Conservation (phyloP, 2,329 filamentous ascomycete genomes). For the Botrytis fabae region DNA sequence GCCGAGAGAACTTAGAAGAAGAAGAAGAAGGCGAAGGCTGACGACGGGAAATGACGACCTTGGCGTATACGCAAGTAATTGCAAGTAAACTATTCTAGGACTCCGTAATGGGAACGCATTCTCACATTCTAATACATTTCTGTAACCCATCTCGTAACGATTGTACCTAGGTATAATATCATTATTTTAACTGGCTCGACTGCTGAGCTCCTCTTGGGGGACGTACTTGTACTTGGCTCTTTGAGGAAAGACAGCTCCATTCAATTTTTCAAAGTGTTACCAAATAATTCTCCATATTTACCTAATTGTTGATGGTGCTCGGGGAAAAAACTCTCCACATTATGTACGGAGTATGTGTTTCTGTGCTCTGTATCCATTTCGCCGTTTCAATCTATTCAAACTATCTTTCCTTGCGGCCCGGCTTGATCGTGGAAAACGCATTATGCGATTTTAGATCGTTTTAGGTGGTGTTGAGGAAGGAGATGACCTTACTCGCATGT, state of each 20-base stretch:
- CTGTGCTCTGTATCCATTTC: background rate
- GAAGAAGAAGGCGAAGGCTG: background rate
- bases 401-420: background rate
- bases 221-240: background rate
- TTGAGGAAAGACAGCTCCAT: conserved; percentile 6
- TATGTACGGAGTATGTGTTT: background rate
- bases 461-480: background rate
- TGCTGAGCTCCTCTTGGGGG: background rate
- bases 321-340: background rate
- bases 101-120: background rate
- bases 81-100: background rate
- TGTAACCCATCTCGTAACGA: conserved; percentile 7
- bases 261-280: background rate
- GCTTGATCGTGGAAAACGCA: too few relatives aligned
- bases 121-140: background rate
- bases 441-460: background rate
- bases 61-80: background rate
- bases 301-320: background rate
- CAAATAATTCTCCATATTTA: conserved; percentile 6
- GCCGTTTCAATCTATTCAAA: background rate
- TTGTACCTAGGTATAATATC: background rate
- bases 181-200: background rate
- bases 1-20: background rate
- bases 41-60: background rate
- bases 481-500: background rate